Percentiles rank a stretch among this genome's conserved stretches.
Conservation (phyloP, 768 basidiomycete genomes). For the Postia placenta region DNA sequence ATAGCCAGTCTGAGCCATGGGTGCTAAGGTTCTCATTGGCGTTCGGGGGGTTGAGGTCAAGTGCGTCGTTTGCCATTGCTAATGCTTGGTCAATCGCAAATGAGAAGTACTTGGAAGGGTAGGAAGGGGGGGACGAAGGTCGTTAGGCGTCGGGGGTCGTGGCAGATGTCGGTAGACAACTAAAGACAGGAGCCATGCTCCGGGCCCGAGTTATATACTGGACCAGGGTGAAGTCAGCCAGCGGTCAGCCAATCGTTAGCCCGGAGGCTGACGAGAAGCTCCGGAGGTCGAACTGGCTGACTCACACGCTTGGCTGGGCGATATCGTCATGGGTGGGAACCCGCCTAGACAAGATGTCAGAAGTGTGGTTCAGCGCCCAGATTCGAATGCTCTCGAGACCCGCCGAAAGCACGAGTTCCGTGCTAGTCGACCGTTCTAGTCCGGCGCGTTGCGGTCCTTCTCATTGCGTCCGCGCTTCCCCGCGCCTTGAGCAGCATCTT, state of each 20-base stretch:
- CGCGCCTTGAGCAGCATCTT: not conserved
- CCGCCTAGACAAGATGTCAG: not conserved
- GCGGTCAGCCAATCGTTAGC: not conserved
- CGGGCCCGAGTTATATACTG: no score
- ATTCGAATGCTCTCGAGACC: not conserved
- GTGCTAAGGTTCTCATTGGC: conserved; percentile 32
- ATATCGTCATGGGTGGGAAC: not conserved
- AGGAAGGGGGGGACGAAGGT: not conserved
- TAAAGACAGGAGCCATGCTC: not conserved
- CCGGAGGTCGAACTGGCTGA: not conserved
- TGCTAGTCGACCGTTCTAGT: not conserved
- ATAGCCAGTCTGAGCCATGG: conserved; percentile 42
- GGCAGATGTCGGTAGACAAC: not conserved
- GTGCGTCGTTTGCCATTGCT: conserved; percentile 21
- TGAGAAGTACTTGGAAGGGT: no score
- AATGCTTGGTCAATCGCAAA: not conserved
- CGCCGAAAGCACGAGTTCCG: not conserved
- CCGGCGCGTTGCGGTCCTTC: not conserved
- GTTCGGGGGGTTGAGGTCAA: conserved; percentile 23
- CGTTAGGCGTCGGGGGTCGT: not conserved
- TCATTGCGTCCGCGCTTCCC: not conserved
- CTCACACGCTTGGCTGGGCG: not conserved
- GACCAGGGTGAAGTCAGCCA: not conserved
- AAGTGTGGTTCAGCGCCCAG: not conserved
- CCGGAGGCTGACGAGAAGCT: not conserved